These are phyloP conservation scores for Neoscytalidium dimidiatum DNA, from an alignment of 2,329 filamentous ascomycete genomes.

Conservation along the genomic window DNA sequence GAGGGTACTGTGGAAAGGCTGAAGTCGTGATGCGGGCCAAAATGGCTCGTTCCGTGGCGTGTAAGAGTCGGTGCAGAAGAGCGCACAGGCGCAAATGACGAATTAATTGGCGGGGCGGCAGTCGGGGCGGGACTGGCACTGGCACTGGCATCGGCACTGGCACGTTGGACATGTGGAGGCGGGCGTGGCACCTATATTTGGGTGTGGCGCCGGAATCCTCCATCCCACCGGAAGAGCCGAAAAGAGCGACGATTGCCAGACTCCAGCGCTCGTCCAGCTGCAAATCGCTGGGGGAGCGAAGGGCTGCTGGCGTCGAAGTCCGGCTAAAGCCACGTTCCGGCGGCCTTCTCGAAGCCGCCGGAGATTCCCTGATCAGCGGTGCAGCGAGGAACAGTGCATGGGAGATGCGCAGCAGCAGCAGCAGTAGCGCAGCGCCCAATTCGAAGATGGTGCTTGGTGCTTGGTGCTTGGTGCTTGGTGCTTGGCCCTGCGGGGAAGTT, in stretches of 20 bases:
- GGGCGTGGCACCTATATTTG: conserved; percentile 8
- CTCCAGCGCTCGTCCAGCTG: no score
- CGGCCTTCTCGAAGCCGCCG: conserved; percentile 3
- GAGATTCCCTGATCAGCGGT: neutral
- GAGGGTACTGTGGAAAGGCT: no score
- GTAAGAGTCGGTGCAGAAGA: no score
- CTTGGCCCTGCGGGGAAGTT: conserved; percentile 9
- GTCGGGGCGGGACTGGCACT: no score
- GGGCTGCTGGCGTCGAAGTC: no score
- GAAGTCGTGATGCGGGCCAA: no score
- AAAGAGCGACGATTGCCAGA: neutral
- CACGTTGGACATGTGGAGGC: neutral
- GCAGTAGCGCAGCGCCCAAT: neutral
- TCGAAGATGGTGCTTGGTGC: no score
- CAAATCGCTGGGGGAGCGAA: neutral
- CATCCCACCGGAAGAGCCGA: neutral
- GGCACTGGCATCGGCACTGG: no score
- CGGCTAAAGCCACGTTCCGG: conserved; percentile 7
- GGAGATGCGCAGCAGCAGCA: neutral
- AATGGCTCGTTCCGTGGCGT: no score
- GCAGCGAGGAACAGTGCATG: neutral
- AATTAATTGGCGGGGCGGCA: no score
- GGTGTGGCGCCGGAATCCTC: conserved; percentile 7
- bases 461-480: no score
- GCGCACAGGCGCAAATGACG: no score